Evolutionary conservation across 23 red algal genomes (phyloP).

Genomic region (Gracilaria vermiculophylla): DNA sequence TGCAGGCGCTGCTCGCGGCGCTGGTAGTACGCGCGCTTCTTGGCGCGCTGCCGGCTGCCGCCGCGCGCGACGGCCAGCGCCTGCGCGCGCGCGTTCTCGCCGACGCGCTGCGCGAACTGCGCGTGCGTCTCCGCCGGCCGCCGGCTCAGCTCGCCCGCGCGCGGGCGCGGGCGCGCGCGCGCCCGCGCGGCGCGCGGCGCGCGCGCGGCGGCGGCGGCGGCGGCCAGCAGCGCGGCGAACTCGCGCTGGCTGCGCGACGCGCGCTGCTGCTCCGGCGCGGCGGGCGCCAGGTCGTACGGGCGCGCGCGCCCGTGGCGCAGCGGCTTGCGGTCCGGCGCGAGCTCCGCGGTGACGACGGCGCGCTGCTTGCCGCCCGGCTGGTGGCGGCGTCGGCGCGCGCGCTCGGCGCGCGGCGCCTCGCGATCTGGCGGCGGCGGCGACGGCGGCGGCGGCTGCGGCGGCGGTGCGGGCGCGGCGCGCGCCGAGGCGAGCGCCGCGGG

Average conservation of each 20-base stretch:
- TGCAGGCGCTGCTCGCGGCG: slow-evolving; percentile 10
- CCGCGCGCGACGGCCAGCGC: slow-evolving; percentile 3
- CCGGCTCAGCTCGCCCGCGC: not conserved
- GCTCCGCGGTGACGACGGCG: not conserved
- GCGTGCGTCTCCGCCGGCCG: slow-evolving; percentile 19
- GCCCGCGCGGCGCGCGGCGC: not conserved
- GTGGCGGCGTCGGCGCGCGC: not conserved
- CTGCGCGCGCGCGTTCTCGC: slow-evolving; percentile 4
- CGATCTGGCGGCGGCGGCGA: not conserved
- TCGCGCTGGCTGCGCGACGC: not conserved
- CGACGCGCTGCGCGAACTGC: not conserved
- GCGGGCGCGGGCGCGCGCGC: not conserved
- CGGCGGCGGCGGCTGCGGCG: not conserved
- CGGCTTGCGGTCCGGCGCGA: not conserved
- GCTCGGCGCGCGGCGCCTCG: not conserved
- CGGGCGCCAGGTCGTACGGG: not conserved
- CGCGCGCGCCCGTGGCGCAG: not conserved
- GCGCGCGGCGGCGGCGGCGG: too few relatives aligned
- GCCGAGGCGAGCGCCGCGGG: not conserved
- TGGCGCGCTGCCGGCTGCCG: slow-evolving; percentile 28
- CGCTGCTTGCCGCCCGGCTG: not conserved
- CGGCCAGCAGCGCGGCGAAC: not conserved
- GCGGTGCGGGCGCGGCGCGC: too few relatives aligned
- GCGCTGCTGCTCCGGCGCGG: not conserved
- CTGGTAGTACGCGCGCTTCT: slow-evolving; percentile 50